Conservation (phyloP, 164 flowering plant genomes). For the Piper betle region DNA sequence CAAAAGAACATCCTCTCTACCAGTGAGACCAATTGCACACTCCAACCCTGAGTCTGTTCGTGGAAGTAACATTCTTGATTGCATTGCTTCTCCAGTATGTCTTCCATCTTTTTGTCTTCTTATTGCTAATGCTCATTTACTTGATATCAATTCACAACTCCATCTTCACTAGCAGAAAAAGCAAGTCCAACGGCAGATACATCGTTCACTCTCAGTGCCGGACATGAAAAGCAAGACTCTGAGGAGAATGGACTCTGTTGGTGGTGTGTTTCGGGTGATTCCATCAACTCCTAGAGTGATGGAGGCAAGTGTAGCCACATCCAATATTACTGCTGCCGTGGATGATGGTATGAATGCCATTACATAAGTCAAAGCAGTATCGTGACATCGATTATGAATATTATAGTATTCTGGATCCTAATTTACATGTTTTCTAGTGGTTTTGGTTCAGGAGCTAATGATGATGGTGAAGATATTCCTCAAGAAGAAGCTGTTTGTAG, state of each 20-base stretch:
- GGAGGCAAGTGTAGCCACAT: conserved; percentile 22
- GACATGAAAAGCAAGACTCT: conserved; percentile 34
- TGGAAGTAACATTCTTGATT: conserved; percentile 29
- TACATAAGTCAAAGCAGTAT: background rate
- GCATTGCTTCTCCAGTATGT: conserved; percentile 31
- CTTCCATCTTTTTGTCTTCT: conserved; percentile 1
- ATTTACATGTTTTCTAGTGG: conserved; percentile 16
- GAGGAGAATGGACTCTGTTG: conserved; percentile 54
- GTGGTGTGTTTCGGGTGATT: conserved; percentile 51
- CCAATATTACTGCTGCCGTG: conserved; percentile 13
- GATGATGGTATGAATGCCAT: conserved; percentile 36
- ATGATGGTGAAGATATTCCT: conserved; percentile 81
- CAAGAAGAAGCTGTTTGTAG: conserved; percentile 97
- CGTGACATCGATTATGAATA: too few species aligned
- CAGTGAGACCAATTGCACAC: conserved; percentile 57
- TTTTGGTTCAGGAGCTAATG: conserved; percentile 35
- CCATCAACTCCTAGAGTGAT: conserved; percentile 64
- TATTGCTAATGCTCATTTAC: background rate
- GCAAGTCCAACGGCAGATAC: conserved; percentile 30
- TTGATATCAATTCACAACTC: conserved; percentile 2
- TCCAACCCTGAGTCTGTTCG: conserved; percentile 71
- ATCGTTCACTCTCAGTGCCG: conserved; percentile 90
- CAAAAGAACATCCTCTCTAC: conserved; percentile 69
- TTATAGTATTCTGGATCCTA: conserved; percentile 4
- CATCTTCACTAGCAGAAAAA: conserved; percentile 27